Base-by-base conservation (phyloP, 2,329 filamentous ascomycete species). In the Cryphonectria radicalis region DNA sequence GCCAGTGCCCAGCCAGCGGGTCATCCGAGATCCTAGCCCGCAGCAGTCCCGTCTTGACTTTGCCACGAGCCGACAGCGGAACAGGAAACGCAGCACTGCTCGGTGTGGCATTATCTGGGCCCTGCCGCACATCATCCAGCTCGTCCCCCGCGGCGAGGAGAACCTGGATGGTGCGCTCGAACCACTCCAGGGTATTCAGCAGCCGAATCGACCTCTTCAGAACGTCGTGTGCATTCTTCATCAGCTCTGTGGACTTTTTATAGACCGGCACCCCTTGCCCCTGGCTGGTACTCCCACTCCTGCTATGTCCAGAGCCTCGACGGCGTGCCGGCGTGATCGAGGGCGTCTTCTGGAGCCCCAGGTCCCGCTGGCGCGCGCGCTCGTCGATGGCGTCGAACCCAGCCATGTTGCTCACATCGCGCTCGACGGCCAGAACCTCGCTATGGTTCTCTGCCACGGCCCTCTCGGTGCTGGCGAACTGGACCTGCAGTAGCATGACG, bases 151-250 rank as follows among this genome's bases (percentile, higher is more conserved):
- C 79, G 57, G 83, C 77, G 14, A 85, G 80, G 69, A 85, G 76
- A 22, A 84, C 77, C 73, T 83, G 83, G 46, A 84, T 76, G 1
- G 82, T 83, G 10, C 83, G 79, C 73, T 85, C 83, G 80, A 84
- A 84, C 83, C 83, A 85, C 32, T 82, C 77, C 43, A 85, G 78
- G 1, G 83, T 85, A 64, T 85, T 83, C 0, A 85, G 78, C 11
- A 85, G 76, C 69, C 84, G 81, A 66, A 85, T 84, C 1, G 82
- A 81, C 17, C 81, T 81, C 69, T 84, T 84, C 35, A 85, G 76
- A 1, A 84, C 83, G 57, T 84, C 82, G 50, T 85, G 83, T 0
- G 83, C 83, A 65, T 82, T 80, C 75, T 84, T 84, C 83, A 85
- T 85, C 25, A 85, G 78, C 65, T 82, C 81, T 3, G 84, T 84